Evolutionary conservation across 306 rosid species (phyloP), one percentile per base, ranked within the genome.

Genomic region (Malus asiatica): DNA sequence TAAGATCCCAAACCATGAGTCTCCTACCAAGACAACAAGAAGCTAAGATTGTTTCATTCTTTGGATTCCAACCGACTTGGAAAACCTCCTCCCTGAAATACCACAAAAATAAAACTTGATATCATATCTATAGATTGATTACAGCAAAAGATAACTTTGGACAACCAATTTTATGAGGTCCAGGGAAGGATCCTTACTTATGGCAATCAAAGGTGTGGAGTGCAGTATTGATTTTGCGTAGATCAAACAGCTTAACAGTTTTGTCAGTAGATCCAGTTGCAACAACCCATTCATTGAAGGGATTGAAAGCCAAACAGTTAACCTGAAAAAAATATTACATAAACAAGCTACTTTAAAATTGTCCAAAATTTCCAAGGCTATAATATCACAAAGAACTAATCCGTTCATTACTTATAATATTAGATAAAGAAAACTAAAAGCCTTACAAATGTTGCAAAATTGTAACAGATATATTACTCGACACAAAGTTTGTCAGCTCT

Each of bases 1-100:
- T 96, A 70, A 90, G 98, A 86, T 96, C 97, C 99, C 99, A 96
- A 83, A 96, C 98, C 99, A 96, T 96, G 69, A 96, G 99, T 74
- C 99, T 90, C 89, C 98, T 82, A 55, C 98, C 99, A 71, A 92
- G 93, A 82, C 97, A 90, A 81, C 99, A 96, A 79, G 98, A 92
- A 72, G 99, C 98, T 83, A 96, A 86, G 79, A 96, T 93, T 5
- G 97, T 92, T 86, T 96, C 99, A 73, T 96, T 89, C 81, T 96
- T 96, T 8, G 99, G 98, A 78, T 92, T 90, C 99, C 98, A 96
- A 66, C 98, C 97, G 46, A 96, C 99, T 87, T 96, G 99, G 84
- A 96, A 92, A 85, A 96, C 97, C 84, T 96, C 99, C 84, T 96
- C 98, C 90, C 98, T 96, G 77, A 52, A 8, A 62, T 4, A 62